Percentiles rank a stretch among this genome's conserved stretches.
Conservation (phyloP, 768 basidiomycete species). For the Rhodotorula paludigena region DNA sequence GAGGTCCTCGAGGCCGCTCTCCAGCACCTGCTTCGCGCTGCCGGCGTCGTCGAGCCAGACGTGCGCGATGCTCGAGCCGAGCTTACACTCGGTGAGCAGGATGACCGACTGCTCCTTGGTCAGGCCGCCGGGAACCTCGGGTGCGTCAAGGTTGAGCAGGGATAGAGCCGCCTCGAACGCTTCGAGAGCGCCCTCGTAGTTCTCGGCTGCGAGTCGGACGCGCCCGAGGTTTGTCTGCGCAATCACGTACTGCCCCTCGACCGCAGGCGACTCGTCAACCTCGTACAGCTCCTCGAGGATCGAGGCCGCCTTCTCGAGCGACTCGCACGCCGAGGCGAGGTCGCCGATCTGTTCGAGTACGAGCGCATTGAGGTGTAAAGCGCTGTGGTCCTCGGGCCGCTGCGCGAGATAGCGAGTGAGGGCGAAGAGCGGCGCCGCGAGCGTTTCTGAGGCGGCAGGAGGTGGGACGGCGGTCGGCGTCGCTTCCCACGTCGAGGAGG, state of each 20-base stretch:
- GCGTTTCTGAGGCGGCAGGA: constrained; percentile 50
- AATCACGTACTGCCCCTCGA: constrained; percentile 73
- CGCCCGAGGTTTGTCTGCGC: constrained; percentile 79
- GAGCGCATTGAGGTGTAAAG: constrained; percentile 75
- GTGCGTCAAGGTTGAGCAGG: constrained; percentile 54
- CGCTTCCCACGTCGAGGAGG: constrained; percentile 40
- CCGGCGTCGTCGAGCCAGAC: constrained; percentile 63
- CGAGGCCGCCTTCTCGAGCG: constrained; percentile 60
- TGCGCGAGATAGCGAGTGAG: constrained; percentile 68
- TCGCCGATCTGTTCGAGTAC: constrained; percentile 80
- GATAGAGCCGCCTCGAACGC: constrained; percentile 69
- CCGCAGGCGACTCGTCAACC: constrained; percentile 67
- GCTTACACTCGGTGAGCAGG: constrained; percentile 44
- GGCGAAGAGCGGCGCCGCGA: constrained; percentile 75
- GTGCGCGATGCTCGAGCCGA: constrained; percentile 68
- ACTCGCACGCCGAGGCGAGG: constrained; percentile 56
- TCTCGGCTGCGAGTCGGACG: constrained; percentile 59
- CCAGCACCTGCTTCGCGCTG: constrained; percentile 62
- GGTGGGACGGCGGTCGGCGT: background rate
- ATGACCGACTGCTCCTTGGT: constrained; percentile 10
- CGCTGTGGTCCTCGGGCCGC: constrained; percentile 64
- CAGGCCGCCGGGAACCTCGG: constrained; percentile 38
- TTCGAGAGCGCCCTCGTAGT: constrained; percentile 61
- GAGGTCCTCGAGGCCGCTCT: constrained; percentile 59
- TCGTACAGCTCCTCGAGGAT: constrained; percentile 86